Percentiles rank a stretch among this genome's conserved stretches.
Evolutionary conservation across 2,329 filamentous ascomycete genomes (phyloP).

Genomic region (Aureobasidium subglaciale): DNA sequence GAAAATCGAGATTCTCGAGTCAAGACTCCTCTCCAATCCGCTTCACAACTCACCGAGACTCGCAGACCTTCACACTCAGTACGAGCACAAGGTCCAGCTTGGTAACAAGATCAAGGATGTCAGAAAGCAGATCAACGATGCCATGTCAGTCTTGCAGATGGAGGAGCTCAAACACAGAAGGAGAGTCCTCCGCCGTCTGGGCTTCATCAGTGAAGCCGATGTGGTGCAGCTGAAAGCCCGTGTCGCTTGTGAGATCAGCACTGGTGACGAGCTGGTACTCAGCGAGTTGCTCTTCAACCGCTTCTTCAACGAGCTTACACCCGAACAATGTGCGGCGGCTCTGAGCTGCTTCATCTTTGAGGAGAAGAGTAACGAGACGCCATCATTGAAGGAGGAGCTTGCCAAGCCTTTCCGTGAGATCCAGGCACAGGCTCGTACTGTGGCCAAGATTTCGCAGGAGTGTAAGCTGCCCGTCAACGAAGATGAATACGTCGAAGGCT

Average conservation of each 20-base stretch:
- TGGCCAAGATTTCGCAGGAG: constrained; percentile 91
- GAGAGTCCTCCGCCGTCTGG: constrained; percentile 84
- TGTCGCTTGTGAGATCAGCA: constrained; percentile 95
- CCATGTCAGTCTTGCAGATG: constrained; percentile 81
- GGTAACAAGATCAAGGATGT: constrained; percentile 74
- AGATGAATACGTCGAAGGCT: constrained; percentile 80
- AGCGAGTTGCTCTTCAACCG: constrained; percentile 92
- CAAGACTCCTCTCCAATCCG: constrained; percentile 78
- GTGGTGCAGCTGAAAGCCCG: constrained; percentile 96
- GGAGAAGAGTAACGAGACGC: constrained; percentile 76
- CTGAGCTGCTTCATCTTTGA: constrained; percentile 96
- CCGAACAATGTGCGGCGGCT: constrained; percentile 78
- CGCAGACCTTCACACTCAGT: constrained; percentile 78
- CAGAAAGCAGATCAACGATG: constrained; percentile 79
- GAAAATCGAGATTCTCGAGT: constrained; percentile 96
- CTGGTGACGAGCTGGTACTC: constrained; percentile 87
- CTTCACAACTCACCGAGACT: constrained; percentile 85
- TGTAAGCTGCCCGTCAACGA: constrained; percentile 92
- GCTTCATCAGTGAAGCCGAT: constrained; percentile 91
- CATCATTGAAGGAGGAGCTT: constrained; percentile 70
- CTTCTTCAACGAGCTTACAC: constrained; percentile 92
- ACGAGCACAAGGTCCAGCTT: constrained; percentile 70
- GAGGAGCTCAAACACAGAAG: constrained; percentile 96
- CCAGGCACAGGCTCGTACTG: constrained; percentile 74
- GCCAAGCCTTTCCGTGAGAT: constrained; percentile 81